phyloP scores from a whole-genome alignment of 768 basidiomycete genomes.

The Lactarius akahatsu region DNA sequence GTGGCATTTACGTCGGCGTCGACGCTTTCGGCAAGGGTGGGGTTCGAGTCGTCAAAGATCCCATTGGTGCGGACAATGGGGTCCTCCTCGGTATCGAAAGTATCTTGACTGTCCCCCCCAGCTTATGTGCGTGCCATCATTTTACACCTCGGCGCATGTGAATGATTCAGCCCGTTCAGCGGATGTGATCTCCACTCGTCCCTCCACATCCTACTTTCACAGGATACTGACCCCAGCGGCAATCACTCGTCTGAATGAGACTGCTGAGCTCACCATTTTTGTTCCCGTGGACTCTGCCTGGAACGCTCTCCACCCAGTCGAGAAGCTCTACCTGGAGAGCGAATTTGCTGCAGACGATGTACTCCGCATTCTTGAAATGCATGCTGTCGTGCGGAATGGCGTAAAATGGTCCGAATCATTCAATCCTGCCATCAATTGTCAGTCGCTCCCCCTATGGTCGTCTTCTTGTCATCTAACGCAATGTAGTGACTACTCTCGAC shows the following conservation, averaged over 20 bases:
- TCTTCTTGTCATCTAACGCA: slow-evolving; percentile 22
- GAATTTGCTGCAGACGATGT: slow-evolving; percentile 83
- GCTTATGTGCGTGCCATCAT: slow-evolving; percentile 57
- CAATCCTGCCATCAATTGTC: slow-evolving; percentile 50
- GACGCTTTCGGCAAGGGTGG: slow-evolving; percentile 83
- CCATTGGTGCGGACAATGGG: slow-evolving; percentile 68
- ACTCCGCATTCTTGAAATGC: slow-evolving; percentile 73
- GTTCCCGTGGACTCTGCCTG: slow-evolving; percentile 86
- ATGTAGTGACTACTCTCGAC: slow-evolving; percentile 67
- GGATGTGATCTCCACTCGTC: slow-evolving; percentile 54
- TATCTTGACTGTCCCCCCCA: slow-evolving; percentile 71
- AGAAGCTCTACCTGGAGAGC: slow-evolving; percentile 86
- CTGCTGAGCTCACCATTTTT: slow-evolving; percentile 81
- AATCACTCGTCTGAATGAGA: slow-evolving; percentile 55
- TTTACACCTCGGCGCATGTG: slow-evolving; percentile 9
- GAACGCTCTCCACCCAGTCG: slow-evolving; percentile 69
- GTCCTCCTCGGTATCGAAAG: slow-evolving; percentile 69
- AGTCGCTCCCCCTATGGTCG: slow-evolving; percentile 33
- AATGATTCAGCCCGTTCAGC: slow-evolving; percentile 42
- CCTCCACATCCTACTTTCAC: slow-evolving; percentile 70
- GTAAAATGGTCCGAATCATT: slow-evolving; percentile 73
- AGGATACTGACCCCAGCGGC: slow-evolving; percentile 67
- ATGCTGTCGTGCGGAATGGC: slow-evolving; percentile 55
- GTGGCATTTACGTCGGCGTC: slow-evolving; percentile 60
- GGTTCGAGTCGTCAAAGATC: slow-evolving; percentile 55